Conservation (phyloP, 371 early-diverging fungal species). For the Blastocladiella emersonii region DNA sequence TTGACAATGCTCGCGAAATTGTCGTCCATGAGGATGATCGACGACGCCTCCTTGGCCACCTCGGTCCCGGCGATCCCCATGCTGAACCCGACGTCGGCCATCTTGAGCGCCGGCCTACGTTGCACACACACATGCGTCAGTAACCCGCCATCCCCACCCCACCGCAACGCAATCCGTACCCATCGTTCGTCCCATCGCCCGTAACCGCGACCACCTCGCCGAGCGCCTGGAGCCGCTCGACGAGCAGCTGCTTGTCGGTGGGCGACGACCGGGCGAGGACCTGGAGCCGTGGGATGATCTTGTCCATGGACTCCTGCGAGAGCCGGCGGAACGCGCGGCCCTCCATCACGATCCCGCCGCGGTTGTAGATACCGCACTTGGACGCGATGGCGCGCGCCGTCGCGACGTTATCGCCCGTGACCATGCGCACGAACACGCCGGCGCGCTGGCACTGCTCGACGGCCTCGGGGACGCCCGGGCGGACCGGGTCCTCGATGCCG, state of each 20-base stretch:
- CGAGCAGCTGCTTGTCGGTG: conserved; percentile 54
- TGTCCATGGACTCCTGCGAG: conserved; percentile 30
- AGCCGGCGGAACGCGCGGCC: conserved; percentile 50
- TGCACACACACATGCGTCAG: neutral
- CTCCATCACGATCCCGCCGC: conserved; percentile 46
- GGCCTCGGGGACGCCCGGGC: conserved; percentile 51
- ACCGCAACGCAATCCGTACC: neutral
- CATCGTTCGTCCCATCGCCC: conserved; percentile 26
- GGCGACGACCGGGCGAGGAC: conserved; percentile 62
- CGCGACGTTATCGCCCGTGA: conserved; percentile 62
- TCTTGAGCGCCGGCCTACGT: conserved; percentile 55
- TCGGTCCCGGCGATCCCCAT: conserved; percentile 75
- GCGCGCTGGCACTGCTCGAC: conserved; percentile 51
- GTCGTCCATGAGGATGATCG: conserved; percentile 62
- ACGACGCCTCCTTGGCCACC: conserved; percentile 66
- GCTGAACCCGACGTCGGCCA: conserved; percentile 63
- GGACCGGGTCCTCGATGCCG: conserved; percentile 61
- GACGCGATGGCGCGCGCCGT: conserved; percentile 57
- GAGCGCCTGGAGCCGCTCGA: conserved; percentile 38
- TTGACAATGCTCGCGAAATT: conserved; percentile 62
- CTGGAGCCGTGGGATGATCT: conserved; percentile 42
- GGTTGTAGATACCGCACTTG: conserved; percentile 49
- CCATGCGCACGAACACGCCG: conserved; percentile 69
- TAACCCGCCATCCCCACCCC: neutral
- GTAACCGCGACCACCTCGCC: conserved; percentile 22